Conservation (phyloP, 1,284 basidiomycete species). For the Grifola frondosa region DNA sequence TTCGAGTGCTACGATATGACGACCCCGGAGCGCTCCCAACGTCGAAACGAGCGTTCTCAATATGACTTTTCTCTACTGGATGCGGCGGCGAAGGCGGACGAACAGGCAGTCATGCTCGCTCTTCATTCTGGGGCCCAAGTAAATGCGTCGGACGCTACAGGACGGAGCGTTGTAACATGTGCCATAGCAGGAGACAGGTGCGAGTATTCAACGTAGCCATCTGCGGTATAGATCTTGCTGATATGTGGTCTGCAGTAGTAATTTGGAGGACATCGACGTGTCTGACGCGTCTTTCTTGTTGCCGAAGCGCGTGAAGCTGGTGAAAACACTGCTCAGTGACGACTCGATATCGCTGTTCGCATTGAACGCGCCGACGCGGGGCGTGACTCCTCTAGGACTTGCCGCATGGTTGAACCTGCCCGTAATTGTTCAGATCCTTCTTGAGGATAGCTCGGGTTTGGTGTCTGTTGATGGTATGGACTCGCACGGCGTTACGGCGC, state of each 20-base stretch:
- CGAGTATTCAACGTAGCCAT: too few relatives aligned
- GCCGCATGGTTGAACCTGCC: conserved; percentile 71
- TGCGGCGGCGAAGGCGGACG: conserved; percentile 57
- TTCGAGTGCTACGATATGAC: conserved; percentile 14
- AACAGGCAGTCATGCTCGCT: conserved; percentile 49
- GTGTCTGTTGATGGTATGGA: conserved; percentile 73
- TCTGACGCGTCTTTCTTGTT: conserved; percentile 65
- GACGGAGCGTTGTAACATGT: conserved; percentile 62
- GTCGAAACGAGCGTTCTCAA: conserved; percentile 15
- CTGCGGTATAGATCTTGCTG: neutral
- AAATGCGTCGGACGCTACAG: conserved; percentile 57
- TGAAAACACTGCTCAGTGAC: conserved; percentile 52
- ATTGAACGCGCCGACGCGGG: conserved; percentile 69
- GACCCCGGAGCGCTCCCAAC: conserved; percentile 10
- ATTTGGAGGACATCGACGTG: conserved; percentile 66
- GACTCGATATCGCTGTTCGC: conserved; percentile 61
- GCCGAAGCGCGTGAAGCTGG: conserved; percentile 49
- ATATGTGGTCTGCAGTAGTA: conserved; percentile 30
- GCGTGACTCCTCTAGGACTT: conserved; percentile 72
- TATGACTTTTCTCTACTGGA: conserved; percentile 41
- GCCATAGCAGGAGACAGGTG: conserved; percentile 71
- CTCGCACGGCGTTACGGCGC: conserved; percentile 65
- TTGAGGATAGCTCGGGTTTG: conserved; percentile 56
- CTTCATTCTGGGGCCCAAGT: conserved; percentile 63
- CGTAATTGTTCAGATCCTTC: conserved; percentile 52